Evolutionary conservation across 176 grass and related monocot species (phyloP).

Genomic region (Chrysopogon serrulatus): DNA sequence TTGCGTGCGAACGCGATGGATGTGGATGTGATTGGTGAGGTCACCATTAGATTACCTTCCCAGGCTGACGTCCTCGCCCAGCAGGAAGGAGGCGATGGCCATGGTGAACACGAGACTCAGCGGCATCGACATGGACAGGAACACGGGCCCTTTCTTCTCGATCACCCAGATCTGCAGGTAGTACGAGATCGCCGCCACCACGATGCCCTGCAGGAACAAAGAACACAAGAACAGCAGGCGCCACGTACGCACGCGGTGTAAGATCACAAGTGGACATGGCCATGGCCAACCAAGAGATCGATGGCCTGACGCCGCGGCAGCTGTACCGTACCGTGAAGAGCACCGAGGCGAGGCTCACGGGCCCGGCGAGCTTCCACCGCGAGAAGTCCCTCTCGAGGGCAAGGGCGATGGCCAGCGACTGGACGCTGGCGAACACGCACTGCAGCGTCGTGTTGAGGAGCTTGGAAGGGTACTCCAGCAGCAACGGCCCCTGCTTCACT

Average conservation of each 20-base stretch:
- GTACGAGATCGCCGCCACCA: conserved; percentile 42
- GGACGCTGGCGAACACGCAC: conserved; percentile 50
- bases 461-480: conserved; percentile 65
- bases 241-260: background rate
- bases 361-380: conserved; percentile 53
- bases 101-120: conserved; percentile 64
- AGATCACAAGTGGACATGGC: too few relatives aligned
- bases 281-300: too few relatives aligned
- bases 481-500: conserved; percentile 52
- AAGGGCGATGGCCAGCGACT: conserved; percentile 53
- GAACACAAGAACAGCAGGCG: background rate
- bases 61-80: conserved; percentile 56
- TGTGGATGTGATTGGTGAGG: background rate
- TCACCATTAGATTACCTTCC: conserved; percentile 51
- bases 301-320: too few relatives aligned
- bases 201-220: conserved; percentile 38
- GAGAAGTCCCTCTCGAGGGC: conserved; percentile 65
- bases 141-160: conserved; percentile 68
- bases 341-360: conserved; percentile 38
- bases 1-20: background rate
- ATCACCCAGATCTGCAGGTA: conserved; percentile 80
- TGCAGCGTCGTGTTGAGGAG: conserved; percentile 72
- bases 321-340: conserved; percentile 65
- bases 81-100: conserved; percentile 44
- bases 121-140: conserved; percentile 61